Base-by-base conservation (phyloP, 2,329 filamentous ascomycete genomes). In the Erysiphe pulchra region DNA sequence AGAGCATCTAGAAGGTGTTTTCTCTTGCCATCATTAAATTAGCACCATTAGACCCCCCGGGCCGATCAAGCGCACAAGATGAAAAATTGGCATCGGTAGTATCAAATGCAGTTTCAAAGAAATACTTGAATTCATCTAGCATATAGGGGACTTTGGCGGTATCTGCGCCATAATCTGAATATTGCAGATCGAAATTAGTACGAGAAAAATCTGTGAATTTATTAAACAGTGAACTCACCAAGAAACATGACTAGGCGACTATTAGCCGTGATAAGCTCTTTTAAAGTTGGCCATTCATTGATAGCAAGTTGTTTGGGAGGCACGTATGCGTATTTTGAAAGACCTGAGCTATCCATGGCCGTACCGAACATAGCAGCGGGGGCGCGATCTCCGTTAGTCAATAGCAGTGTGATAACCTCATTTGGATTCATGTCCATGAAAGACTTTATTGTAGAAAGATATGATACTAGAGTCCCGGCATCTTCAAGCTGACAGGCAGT, bases 71-170 rank as follows among this genome's bases (percentile, higher is more conserved):
- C 11, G 63, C 62, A 61, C 81, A 87, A 38, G 68, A 70, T 54
- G 74, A 73, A 54, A 80, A 76, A 14, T 62, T 63, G 0, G 67
- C 60, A 44, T 70, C 62, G 1, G 67, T 73, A 33, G 48, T 45
- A 50, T 80, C 73, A 60, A 70, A 86, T 0, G 70, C 66, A 40
- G 79, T 87, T 58, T 87, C 81, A 63, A 79, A 85, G 51, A 78
- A 69, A 59, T 73, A 74, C 20, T 62, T 60, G 55, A 75, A 80
- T 56, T 80, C 68, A 55, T 71, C 64, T 46, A 79, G 63, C 46
- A 81, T 71, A 55, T 76, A 80, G 24, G 70, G 63, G n/a, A 72
- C 68, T 4, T 16, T 34, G 24, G 40, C 28, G 4, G 48, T 47
- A 28, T 51, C 33, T 9, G 50, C 50, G 16, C 46, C 47, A 37